Percentiles rank a stretch among this genome's conserved stretches.
phyloP scores from a whole-genome alignment of 371 early-diverging fungal species.

The Mortierella sp. region DNA sequence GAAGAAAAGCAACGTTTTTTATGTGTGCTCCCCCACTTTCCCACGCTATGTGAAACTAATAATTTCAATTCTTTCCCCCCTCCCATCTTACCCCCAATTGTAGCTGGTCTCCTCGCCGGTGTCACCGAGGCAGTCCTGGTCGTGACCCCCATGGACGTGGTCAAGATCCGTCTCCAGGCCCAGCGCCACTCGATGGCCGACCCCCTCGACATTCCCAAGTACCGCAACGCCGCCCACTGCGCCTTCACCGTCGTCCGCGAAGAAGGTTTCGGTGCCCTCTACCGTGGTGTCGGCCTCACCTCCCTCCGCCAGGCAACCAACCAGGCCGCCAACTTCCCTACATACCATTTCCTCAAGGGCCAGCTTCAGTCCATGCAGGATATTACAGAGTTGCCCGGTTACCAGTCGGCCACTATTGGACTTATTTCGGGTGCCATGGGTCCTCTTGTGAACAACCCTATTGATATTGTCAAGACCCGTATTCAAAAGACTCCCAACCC shows the following conservation, averaged over 20 bases:
- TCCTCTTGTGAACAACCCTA: slow-evolving; percentile 96
- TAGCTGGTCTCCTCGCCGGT: slow-evolving; percentile 96
- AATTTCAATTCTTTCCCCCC: background rate
- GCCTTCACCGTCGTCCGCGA: slow-evolving; percentile 93
- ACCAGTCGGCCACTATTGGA: slow-evolving; percentile 92
- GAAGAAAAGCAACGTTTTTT: background rate
- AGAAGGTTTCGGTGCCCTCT: slow-evolving; percentile 93
- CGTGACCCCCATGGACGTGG: slow-evolving; percentile 98
- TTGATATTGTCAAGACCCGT: slow-evolving; percentile 98
- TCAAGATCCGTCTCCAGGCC: slow-evolving; percentile 97
- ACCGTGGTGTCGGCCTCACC: slow-evolving; percentile 95
- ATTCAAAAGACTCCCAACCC: slow-evolving; percentile 87
- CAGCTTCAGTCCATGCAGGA: slow-evolving; percentile 75
- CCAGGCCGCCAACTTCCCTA: slow-evolving; percentile 99
- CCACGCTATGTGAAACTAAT: slow-evolving; percentile 18
- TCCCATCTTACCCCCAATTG: too few relatives aligned
- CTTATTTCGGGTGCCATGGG: slow-evolving; percentile 98
- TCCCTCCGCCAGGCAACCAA: slow-evolving; percentile 97
- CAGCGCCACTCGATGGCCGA: slow-evolving; percentile 97
- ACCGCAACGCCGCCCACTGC: slow-evolving; percentile 95
- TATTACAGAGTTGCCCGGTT: slow-evolving; percentile 89
- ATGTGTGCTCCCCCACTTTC: background rate
- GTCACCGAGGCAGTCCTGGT: slow-evolving; percentile 96
- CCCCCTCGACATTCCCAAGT: slow-evolving; percentile 96
- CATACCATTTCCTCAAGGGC: slow-evolving; percentile 94